These are phyloP conservation scores for Phlyctochytrium planicorne DNA, from an alignment of 192 early-diverging fungal genomes.

Conservation along the genomic window DNA sequence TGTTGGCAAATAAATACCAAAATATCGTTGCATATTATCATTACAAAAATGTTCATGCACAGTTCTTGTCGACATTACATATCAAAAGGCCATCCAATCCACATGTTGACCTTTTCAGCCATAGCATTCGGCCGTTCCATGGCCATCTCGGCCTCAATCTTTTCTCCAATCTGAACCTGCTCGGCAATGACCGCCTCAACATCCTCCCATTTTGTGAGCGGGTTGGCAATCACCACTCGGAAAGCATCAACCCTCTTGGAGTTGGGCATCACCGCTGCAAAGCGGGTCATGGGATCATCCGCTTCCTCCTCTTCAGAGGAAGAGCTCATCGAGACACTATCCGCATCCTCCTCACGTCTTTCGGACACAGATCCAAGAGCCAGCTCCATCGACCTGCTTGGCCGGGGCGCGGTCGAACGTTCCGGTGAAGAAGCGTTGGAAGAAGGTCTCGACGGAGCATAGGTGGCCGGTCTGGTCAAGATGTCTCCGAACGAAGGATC, in stretches of 20 bases:
- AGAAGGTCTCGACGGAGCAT: neutral
- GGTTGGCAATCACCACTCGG: slow-evolving; percentile 56
- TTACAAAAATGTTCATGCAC: too few species aligned
- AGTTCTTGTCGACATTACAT: slow-evolving; percentile 34
- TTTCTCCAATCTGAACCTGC: slow-evolving; percentile 36
- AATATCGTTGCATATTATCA: too few species aligned
- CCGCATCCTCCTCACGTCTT: neutral
- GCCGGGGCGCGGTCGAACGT: neutral
- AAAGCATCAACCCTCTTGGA: slow-evolving; percentile 44
- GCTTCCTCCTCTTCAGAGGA: neutral
- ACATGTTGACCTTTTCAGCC: slow-evolving; percentile 26
- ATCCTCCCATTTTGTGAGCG: slow-evolving; percentile 53
- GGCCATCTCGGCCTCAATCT: slow-evolving; percentile 40
- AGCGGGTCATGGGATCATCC: too few species aligned
- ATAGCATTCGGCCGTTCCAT: slow-evolving; percentile 17
- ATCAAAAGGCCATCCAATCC: slow-evolving; percentile 54
- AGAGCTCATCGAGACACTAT: neutral
- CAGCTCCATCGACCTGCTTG: neutral
- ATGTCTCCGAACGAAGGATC: neutral
- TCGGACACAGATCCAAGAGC: neutral
- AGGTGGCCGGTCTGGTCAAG: neutral
- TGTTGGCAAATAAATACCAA: too few species aligned
- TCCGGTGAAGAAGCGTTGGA: neutral
- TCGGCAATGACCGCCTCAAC: slow-evolving; percentile 44
- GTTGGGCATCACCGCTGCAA: slow-evolving; percentile 13